phyloP scores from a whole-genome alignment of 148 eudicot genomes.

The Fagopyrum homotropicum region DNA sequence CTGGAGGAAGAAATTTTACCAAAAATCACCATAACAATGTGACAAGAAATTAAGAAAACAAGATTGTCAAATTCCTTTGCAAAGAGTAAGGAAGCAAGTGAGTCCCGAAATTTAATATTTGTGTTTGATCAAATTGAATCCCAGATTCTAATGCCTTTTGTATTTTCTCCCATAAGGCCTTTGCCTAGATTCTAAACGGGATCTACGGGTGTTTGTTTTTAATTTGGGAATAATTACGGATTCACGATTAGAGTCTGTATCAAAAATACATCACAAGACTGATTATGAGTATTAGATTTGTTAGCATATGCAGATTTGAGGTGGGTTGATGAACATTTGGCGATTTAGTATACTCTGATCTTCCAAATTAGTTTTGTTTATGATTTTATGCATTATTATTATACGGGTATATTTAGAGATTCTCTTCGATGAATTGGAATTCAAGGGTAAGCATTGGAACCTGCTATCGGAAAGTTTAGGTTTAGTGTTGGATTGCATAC shows the following conservation, averaged over 20 bases:
- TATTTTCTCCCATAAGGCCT: no score
- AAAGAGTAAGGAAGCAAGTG: no score
- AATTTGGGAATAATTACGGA: background rate
- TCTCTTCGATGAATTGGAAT: background rate
- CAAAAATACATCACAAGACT: background rate
- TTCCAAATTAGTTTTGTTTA: background rate
- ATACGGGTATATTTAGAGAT: background rate
- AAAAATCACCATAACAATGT: no score
- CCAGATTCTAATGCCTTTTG: no score
- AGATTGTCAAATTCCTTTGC: no score
- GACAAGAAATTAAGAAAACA: no score
- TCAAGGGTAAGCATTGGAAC: background rate
- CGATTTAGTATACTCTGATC: background rate
- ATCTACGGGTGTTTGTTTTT: background rate
- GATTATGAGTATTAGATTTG: background rate
- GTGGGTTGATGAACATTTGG: background rate
- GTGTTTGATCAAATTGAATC: no score
- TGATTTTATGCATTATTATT: background rate
- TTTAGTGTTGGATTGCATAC: no score
- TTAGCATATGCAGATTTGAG: background rate
- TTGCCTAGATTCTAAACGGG: no score
- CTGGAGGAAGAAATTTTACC: no score
- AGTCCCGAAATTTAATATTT: no score
- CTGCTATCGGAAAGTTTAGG: background rate
- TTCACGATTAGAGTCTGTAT: background rate